These are phyloP conservation scores for Cystofilobasidium ferigula DNA, from an alignment of 768 basidiomycete genomes.

Conservation along the genomic window DNA sequence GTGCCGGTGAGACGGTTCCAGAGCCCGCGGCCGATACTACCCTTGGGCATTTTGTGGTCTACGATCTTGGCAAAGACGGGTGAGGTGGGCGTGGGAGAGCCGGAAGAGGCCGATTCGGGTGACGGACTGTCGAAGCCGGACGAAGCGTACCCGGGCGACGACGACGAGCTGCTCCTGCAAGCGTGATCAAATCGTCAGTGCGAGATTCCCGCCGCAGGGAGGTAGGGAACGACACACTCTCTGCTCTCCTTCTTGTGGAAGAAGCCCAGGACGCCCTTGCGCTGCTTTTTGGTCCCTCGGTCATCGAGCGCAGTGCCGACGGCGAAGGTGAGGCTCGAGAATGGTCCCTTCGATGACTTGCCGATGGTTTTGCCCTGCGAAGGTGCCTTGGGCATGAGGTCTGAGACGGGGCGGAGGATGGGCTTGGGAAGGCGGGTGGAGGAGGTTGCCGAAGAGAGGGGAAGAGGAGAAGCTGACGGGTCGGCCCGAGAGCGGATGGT, in stretches of 20 bases:
- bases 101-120: not conserved
- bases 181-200: no score
- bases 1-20: slow-evolving; percentile 9
- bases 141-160: not conserved
- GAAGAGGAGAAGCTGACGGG: not conserved
- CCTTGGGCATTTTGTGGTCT: not conserved
- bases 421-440: not conserved
- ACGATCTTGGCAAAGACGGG: not conserved
- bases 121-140: not conserved
- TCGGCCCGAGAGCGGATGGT: not conserved
- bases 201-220: no score
- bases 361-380: not conserved
- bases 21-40: slow-evolving; percentile 5
- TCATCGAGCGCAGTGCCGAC: not conserved
- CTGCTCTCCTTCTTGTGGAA: slow-evolving; percentile 10
- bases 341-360: not conserved
- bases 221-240: not conserved
- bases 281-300: not conserved
- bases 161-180: not conserved
- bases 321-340: not conserved
- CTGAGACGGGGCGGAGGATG: slow-evolving; percentile 3
- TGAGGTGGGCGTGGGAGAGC: not conserved
- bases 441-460: not conserved
- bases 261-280: slow-evolving; percentile 3
- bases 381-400: not conserved